Evolutionary conservation across 2,329 filamentous ascomycete species (phyloP).

Genomic region (Sporothrix pallida): DNA sequence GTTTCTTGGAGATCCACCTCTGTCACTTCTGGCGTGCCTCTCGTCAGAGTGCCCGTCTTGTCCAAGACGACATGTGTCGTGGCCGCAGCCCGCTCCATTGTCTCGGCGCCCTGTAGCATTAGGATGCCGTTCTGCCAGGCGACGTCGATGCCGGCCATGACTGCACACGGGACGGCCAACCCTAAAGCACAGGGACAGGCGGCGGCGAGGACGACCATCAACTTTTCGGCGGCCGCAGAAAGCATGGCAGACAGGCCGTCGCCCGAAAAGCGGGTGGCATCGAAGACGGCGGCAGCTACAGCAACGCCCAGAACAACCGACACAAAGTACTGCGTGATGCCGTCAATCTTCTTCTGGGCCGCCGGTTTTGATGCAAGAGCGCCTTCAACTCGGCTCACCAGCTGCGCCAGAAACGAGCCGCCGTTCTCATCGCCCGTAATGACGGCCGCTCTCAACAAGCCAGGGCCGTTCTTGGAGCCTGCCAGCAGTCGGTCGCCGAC

Average conservation of each 20-base stretch:
- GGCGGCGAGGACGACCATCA: not conserved
- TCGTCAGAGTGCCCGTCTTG: not conserved
- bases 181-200: not conserved
- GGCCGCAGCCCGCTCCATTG: not conserved
- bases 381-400: not conserved
- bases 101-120: not conserved
- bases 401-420: not conserved
- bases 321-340: conserved; percentile 1
- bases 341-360: not conserved
- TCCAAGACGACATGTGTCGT: not conserved
- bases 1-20: not conserved
- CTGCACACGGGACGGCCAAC: not conserved
- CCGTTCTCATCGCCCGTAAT: not conserved
- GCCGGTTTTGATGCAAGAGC: not conserved
- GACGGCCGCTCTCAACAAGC: not conserved
- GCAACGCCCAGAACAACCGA: not conserved
- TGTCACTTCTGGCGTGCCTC: not conserved
- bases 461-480: not conserved
- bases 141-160: not conserved
- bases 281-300: not conserved
- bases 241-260: not conserved
- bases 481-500: not conserved
- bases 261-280: not conserved
- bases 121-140: not conserved
- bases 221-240: not conserved